Percentiles rank a stretch among this genome's conserved stretches.
phyloP scores from a whole-genome alignment of 2,329 filamentous ascomycete species.

The Lithohypha guttulata region DNA sequence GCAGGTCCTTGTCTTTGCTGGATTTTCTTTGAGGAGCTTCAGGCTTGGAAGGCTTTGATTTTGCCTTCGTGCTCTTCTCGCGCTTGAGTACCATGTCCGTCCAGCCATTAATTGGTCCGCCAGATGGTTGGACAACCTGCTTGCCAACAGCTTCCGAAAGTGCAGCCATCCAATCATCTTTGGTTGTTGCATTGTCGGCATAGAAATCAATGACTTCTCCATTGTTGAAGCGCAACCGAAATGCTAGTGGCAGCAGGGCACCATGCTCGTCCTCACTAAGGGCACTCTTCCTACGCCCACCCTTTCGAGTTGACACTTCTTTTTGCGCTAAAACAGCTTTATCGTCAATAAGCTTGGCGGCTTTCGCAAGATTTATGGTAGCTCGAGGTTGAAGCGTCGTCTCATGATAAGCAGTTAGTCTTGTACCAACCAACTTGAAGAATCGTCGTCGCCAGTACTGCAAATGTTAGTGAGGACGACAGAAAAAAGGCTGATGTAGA shows the following conservation, averaged over 20 bases:
- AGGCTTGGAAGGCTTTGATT: slow-evolving; percentile 13
- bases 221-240: slow-evolving; percentile 96
- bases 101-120: slow-evolving; percentile 44
- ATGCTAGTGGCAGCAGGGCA: slow-evolving; percentile 98
- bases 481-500: slow-evolving; percentile 19
- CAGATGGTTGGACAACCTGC: slow-evolving; percentile 22
- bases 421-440: slow-evolving; percentile 85
- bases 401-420: slow-evolving; percentile 92
- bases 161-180: slow-evolving; percentile 89
- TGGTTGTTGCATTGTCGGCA: slow-evolving; percentile 75
- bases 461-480: slow-evolving; percentile 8
- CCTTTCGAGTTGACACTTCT: slow-evolving; percentile 64
- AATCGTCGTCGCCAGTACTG: slow-evolving; percentile 97
- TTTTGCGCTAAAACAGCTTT: slow-evolving; percentile 72
- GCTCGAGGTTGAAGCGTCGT: slow-evolving; percentile 88
- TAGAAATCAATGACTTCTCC: slow-evolving; percentile 98
- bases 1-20: slow-evolving; percentile 1
- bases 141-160: slow-evolving; percentile 61
- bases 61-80: slow-evolving; percentile 30
- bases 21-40: slow-evolving; percentile 5
- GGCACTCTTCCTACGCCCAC: slow-evolving; percentile 77
- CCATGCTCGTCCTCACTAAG: slow-evolving; percentile 98
- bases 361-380: slow-evolving; percentile 92
- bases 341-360: slow-evolving; percentile 87
- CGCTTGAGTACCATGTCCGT: slow-evolving; percentile 48